Base-by-base conservation (phyloP, 306 rosid species). In the Acacia confusa region DNA sequence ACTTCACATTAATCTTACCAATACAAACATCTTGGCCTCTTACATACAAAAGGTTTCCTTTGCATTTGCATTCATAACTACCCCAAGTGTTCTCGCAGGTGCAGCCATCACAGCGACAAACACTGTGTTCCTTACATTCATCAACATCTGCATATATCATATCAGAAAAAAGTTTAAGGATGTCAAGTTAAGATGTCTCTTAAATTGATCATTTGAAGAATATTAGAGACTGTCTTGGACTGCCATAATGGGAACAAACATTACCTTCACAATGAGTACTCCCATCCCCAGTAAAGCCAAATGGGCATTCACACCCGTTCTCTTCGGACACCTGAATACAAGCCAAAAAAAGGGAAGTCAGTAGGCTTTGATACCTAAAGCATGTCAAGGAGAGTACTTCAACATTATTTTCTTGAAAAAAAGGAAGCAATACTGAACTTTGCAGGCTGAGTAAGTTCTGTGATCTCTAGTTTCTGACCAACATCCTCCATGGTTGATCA, bases 401-500 rank as follows among this genome's bases (percentile, higher is more conserved):
- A n/a, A 50, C 27, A 30, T 16, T 71, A 66, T 3, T 50, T 64
- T 27, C 67, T 27, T 27, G 7, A 24, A 25, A 25, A 61, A 25
- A 16, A 43, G 47, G 74, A 79, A 76, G 78, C 22, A 66, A 58
- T 89, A 93, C 99, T 89, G 80, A 95, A 95, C 99, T 90, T 93
- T 93, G 88, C 99, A 95, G 80, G 99, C 98, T 2, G 99, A 88
- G 89, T 83, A 83, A 70, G 86, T 72, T 10, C 79, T 45, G 79
- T 78, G 87, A 11, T 92, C 44, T 85, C 19, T 88, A 52, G 80
- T 81, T 20, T 88, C 96, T 32, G 92, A 89, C 99, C 99, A 95
- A 84, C 99, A 95, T 22, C 98, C 98, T 74, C 99, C 99, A 47
- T 93, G 88, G 85, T 88, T 86, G 70, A 92, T 63, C 27, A 96